Evolutionary conservation across 2,329 filamentous ascomycete species (phyloP).

Genomic region (Apiospora phragmitis): DNA sequence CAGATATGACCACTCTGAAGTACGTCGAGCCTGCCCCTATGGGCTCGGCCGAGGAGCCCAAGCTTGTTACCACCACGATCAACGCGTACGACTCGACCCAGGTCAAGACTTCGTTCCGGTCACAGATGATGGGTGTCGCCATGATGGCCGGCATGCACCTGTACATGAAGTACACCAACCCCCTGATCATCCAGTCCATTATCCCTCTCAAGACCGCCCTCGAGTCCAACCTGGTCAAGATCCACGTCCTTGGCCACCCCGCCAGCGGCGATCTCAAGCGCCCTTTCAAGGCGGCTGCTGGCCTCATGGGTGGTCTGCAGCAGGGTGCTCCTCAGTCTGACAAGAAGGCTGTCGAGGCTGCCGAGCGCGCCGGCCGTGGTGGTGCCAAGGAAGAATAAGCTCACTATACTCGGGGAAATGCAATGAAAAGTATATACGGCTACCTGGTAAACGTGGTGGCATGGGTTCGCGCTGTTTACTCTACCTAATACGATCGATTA

Average conservation of each 20-base stretch:
- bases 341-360: slow-evolving; percentile 81
- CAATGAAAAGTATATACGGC: not conserved
- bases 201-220: slow-evolving; percentile 95
- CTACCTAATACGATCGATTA: slow-evolving; percentile 11
- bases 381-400: slow-evolving; percentile 71
- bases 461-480: not conserved
- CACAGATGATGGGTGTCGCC: slow-evolving; percentile 90
- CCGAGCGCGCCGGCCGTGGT: slow-evolving; percentile 72
- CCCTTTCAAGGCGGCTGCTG: slow-evolving; percentile 85
- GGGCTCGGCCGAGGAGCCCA: slow-evolving; percentile 91
- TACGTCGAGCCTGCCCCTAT: slow-evolving; percentile 95
- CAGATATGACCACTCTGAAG: slow-evolving; percentile 96
- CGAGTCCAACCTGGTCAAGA: slow-evolving; percentile 95
- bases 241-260: slow-evolving; percentile 85
- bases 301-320: slow-evolving; percentile 79
- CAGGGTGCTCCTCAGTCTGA: slow-evolving; percentile 81
- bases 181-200: slow-evolving; percentile 96
- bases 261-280: slow-evolving; percentile 90
- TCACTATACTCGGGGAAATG: not conserved
- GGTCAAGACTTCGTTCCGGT: slow-evolving; percentile 81
- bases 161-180: slow-evolving; percentile 99
- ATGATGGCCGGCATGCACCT: slow-evolving; percentile 99
- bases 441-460: not conserved
- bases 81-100: slow-evolving; percentile 92
- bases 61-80: slow-evolving; percentile 94